These are phyloP conservation scores for Physaria fendleri DNA, from an alignment of 345 rosid species.

Conservation along the genomic window DNA sequence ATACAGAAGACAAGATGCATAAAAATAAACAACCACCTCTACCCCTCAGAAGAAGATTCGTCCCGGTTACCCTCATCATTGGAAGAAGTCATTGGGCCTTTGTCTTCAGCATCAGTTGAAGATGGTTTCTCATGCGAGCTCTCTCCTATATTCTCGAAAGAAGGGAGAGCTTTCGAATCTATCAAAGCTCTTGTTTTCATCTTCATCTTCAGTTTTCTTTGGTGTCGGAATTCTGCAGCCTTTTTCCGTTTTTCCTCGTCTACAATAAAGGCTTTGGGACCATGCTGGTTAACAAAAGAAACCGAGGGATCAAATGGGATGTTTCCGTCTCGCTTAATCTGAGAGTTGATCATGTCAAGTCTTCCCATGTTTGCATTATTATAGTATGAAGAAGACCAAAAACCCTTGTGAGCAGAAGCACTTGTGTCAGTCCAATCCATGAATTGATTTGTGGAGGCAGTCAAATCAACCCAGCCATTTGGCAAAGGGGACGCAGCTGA, in stretches of 20 bases:
- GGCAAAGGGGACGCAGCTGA: slow-evolving; percentile 44
- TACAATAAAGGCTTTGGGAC: background rate
- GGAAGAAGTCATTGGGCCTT: too few species aligned
- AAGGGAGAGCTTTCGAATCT: slow-evolving; percentile 57
- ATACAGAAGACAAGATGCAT: too few species aligned
- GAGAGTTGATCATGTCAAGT: slow-evolving; percentile 30
- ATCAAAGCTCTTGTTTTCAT: slow-evolving; percentile 33
- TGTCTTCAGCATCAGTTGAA: too few species aligned
- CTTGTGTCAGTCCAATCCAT: slow-evolving; percentile 8
- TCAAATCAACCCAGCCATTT: slow-evolving; percentile 30
- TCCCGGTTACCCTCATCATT: too few species aligned
- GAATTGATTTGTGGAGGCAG: slow-evolving; percentile 21
- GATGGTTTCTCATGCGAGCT: slow-evolving; percentile 23
- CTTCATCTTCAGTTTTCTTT: slow-evolving; percentile 55
- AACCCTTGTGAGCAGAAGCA: slow-evolving; percentile 24
- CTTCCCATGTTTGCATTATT: slow-evolving; percentile 36
- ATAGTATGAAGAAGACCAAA: slow-evolving; percentile 31
- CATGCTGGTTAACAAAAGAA: slow-evolving; percentile 38
- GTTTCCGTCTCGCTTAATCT: slow-evolving; percentile 41
- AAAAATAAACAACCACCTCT: too few species aligned
- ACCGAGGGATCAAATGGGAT: slow-evolving; percentile 65
- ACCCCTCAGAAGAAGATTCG: too few species aligned
- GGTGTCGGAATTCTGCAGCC: slow-evolving; percentile 26
- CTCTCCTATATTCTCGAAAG: slow-evolving; percentile 28
- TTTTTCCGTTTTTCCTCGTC: slow-evolving; percentile 9